phyloP scores from a whole-genome alignment of 2,329 filamentous ascomycete genomes.

The Sporothrix inflata region DNA sequence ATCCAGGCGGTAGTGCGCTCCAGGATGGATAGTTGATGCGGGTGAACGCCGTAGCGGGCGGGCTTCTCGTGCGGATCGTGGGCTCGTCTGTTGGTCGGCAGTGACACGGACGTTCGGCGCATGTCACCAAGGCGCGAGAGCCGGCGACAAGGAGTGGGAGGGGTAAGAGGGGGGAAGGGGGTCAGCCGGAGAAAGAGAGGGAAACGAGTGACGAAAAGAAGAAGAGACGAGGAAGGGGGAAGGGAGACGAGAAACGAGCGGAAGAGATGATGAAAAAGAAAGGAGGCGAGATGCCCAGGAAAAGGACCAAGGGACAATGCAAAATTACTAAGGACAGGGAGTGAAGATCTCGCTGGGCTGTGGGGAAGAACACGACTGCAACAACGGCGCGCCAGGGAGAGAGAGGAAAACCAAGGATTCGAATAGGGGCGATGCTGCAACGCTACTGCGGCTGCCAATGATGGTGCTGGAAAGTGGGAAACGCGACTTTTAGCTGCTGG shows the following conservation, averaged over 20 bases:
- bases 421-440: constrained; percentile 19
- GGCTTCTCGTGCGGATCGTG: constrained; percentile 69
- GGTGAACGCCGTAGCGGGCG: constrained; percentile 58
- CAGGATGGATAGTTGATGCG: constrained; percentile 53
- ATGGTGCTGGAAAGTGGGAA: constrained; percentile 13
- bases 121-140: constrained; percentile 44
- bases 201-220: not conserved
- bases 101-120: constrained; percentile 67
- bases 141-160: not conserved
- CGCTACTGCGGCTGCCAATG: constrained; percentile 1
- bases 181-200: not conserved
- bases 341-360: constrained; percentile 9
- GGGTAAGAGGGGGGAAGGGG: not conserved
- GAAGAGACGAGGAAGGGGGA: not conserved
- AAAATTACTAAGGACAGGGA: not conserved
- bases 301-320: not conserved
- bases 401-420: not conserved
- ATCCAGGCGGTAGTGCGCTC: constrained; percentile 60
- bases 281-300: constrained; percentile 3
- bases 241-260: not conserved
- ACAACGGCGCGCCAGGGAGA: not conserved
- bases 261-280: not conserved
- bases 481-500: constrained; percentile 1
- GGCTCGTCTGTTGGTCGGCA: constrained; percentile 63
- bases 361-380: constrained; percentile 21